Conservation (phyloP, 441 rosid genomes). For the Biscutella laevigata region DNA sequence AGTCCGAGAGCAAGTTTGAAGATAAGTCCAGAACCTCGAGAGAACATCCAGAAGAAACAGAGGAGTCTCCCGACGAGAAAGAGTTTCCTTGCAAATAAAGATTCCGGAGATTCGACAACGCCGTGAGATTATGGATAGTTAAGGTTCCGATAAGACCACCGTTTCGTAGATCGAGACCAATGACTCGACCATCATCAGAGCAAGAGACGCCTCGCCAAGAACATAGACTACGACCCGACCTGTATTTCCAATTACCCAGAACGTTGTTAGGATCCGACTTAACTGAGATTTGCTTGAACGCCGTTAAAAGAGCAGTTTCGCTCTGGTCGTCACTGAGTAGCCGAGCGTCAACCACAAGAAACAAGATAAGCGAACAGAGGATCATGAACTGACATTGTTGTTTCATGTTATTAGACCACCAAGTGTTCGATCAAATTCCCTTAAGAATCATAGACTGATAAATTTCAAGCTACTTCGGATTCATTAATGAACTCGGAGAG, state of each 20-base stretch:
- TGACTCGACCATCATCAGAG: constrained; percentile 40
- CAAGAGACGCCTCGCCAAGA: constrained; percentile 73
- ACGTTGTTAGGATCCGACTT: constrained; percentile 46
- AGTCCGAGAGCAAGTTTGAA: constrained; percentile 14
- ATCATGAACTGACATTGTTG: constrained; percentile 14
- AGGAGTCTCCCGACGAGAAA: constrained; percentile 44
- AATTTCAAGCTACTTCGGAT: constrained; percentile 23
- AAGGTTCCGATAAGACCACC: constrained; percentile 44
- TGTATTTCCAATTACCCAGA: constrained; percentile 47
- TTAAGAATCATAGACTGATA: constrained; percentile 5
- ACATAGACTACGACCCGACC: constrained; percentile 38
- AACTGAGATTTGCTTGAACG: constrained; percentile 54
- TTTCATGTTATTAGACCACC: constrained; percentile 17
- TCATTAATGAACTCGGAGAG: constrained; percentile 1
- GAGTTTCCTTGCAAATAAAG: constrained; percentile 46
- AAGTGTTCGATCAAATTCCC: constrained; percentile 16
- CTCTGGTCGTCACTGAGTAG: constrained; percentile 16
- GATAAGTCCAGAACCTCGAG: constrained; percentile 26
- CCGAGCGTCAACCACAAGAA: constrained; percentile 10
- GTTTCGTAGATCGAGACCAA: constrained; percentile 49
- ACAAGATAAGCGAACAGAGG: constrained; percentile 18
- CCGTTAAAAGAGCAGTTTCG: constrained; percentile 36
- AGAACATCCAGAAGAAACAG: constrained; percentile 24
- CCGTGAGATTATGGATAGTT: constrained; percentile 41
- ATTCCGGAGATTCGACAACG: constrained; percentile 40